phyloP scores from a whole-genome alignment of 805 yeast genomes.

The Nakazawaea sp. region DNA sequence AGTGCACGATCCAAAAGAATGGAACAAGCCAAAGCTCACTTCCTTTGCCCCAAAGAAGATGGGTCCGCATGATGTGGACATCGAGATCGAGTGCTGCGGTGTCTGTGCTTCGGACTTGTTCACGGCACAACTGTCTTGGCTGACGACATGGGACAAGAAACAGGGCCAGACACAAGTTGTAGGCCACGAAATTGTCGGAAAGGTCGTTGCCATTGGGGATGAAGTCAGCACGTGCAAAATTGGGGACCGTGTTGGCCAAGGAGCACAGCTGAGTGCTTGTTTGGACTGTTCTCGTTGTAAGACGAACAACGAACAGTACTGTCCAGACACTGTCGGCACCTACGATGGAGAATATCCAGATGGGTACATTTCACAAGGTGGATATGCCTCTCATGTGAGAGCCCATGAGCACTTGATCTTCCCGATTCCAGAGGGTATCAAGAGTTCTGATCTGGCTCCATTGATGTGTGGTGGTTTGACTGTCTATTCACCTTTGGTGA shows the following conservation, averaged over 20 bases:
- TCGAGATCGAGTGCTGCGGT: conserved; percentile 57
- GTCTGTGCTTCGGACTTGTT: conserved; percentile 62
- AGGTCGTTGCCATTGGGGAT: conserved; percentile 30
- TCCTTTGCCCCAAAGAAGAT: conserved; percentile 42
- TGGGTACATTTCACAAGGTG: conserved; percentile 32
- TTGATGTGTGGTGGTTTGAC: conserved; percentile 48
- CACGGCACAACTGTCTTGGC: conserved; percentile 48
- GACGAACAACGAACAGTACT: conserved; percentile 37
- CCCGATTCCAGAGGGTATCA: conserved; percentile 37
- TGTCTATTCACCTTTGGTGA: conserved; percentile 39
- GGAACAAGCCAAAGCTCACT: conserved; percentile 49
- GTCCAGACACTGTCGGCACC: conserved; percentile 32
- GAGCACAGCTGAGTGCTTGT: conserved; percentile 35
- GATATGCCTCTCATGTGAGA: conserved; percentile 40
- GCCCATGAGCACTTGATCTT: conserved; percentile 39
- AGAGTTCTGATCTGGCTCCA: conserved; percentile 37
- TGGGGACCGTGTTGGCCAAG: conserved; percentile 41
- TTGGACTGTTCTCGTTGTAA: conserved; percentile 28
- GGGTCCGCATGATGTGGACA: conserved; percentile 40
- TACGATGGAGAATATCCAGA: conserved; percentile 31
- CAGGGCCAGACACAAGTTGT: conserved; percentile 35
- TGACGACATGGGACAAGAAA: conserved; percentile 17
- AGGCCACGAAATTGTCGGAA: conserved; percentile 41
- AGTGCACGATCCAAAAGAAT: conserved; percentile 39
- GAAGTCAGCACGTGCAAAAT: conserved; percentile 27